These are phyloP conservation scores for Wickerhamiella kurtzmanii DNA, from an alignment of 805 yeast species.

Conservation along the genomic window DNA sequence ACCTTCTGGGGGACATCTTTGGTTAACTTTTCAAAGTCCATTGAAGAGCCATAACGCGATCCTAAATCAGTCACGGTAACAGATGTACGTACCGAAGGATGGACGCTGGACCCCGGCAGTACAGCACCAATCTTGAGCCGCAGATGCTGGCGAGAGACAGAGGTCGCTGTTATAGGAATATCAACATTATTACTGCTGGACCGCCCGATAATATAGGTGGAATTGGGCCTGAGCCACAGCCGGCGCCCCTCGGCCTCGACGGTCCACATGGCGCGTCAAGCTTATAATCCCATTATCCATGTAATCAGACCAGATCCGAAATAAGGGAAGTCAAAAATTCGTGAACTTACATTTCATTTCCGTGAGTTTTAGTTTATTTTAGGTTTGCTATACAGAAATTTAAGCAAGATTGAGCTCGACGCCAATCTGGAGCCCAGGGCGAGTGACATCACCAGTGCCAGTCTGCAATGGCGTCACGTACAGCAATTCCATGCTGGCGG, in stretches of 20 bases:
- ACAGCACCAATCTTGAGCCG: constrained; percentile 11
- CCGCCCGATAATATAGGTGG: constrained; percentile 19
- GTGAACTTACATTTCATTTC: too few relatives aligned
- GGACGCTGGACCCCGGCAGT: constrained; percentile 8
- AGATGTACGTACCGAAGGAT: constrained; percentile 13
- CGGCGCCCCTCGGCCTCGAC: constrained; percentile 7
- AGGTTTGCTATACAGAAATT: too few relatives aligned
- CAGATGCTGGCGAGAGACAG: constrained; percentile 21
- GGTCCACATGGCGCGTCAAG: too few relatives aligned
- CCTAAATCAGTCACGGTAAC: constrained; percentile 16
- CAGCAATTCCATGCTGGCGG: constrained; percentile 50
- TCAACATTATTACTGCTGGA: constrained; percentile 4
- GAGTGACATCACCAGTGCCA: constrained; percentile 32
- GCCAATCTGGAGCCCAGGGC: constrained; percentile 50
- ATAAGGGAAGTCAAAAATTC: neutral
- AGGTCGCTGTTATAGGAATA: constrained; percentile 13
- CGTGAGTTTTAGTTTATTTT: too few relatives aligned
- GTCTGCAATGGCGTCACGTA: constrained; percentile 45
- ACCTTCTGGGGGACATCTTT: neutral
- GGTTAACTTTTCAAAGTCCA: constrained; percentile 7
- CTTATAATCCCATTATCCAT: neutral
- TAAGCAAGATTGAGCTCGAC: constrained; percentile 29
- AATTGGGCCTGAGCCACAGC: constrained; percentile 22
- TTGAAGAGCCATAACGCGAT: constrained; percentile 21
- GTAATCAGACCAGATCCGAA: neutral